Evolutionary conservation across 164 flowering plant genomes (phyloP).

Genomic region (Sedum album): DNA sequence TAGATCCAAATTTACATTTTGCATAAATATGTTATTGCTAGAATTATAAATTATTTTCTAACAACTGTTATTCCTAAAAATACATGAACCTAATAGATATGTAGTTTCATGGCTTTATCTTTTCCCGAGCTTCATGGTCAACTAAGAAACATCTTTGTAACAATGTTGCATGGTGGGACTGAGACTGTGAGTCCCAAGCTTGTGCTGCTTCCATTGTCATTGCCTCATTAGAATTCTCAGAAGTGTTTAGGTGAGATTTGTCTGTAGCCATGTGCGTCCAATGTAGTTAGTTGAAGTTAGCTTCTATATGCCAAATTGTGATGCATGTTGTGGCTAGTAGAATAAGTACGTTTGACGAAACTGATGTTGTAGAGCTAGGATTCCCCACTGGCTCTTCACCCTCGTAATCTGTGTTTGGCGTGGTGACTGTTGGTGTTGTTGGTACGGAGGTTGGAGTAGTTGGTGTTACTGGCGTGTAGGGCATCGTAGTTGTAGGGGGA

Average conservation of each 20-base stretch:
- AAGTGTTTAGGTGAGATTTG: slow-evolving; percentile 8
- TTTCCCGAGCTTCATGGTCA: slow-evolving; percentile 13
- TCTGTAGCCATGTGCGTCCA: neutral
- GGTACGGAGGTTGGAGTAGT: slow-evolving; percentile 7
- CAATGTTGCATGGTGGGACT: neutral
- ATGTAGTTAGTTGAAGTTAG: slow-evolving; percentile 11
- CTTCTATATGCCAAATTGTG: slow-evolving; percentile 15
- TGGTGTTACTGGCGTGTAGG: slow-evolving; percentile 12
- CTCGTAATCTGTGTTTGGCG: slow-evolving; percentile 23
- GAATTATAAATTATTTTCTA: slow-evolving; percentile 23
- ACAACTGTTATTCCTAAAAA: slow-evolving; percentile 18
- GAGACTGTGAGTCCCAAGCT: neutral
- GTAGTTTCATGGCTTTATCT: slow-evolving; percentile 12
- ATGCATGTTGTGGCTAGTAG: slow-evolving; percentile 19
- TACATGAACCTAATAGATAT: slow-evolving; percentile 15
- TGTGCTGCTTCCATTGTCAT: neutral
- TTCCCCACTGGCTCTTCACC: slow-evolving; percentile 34
- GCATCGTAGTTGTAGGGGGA: slow-evolving; percentile 7
- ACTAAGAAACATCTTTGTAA: slow-evolving; percentile 11
- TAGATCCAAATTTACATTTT: neutral
- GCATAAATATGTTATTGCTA: slow-evolving; percentile 4
- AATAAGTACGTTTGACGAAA: slow-evolving; percentile 18
- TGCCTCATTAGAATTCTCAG: slow-evolving; percentile 9
- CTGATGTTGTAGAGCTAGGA: slow-evolving; percentile 34
- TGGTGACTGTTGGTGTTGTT: slow-evolving; percentile 1